A percentile compares a stretch with the other conserved stretches of the same genome.
phyloP scores from a whole-genome alignment of 2,329 filamentous ascomycete species.

The Sclerotinia trifoliorum region DNA sequence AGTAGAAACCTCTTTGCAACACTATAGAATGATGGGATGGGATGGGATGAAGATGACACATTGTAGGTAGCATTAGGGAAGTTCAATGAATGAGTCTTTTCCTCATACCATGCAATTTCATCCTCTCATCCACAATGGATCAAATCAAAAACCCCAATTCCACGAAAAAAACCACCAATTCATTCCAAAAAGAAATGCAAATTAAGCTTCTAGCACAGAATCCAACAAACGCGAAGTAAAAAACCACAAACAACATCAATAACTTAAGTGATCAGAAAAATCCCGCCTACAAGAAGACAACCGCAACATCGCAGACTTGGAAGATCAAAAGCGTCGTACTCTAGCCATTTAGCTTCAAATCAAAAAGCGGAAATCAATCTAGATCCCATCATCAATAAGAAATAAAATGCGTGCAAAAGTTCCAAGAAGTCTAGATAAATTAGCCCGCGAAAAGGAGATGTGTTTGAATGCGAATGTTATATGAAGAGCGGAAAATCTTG shows the following conservation, averaged over 20 bases:
- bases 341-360: not conserved
- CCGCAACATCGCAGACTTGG: not conserved
- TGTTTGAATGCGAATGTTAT: not conserved
- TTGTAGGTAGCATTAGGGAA: not conserved
- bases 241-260: not conserved
- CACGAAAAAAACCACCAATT: not conserved
- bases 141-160: not conserved
- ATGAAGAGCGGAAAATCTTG: not conserved
- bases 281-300: not conserved
- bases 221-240: not conserved
- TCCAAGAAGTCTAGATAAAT: not conserved
- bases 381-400: not conserved
- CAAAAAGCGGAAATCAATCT: not conserved
- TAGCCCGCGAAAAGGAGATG: not conserved
- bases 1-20: not conserved
- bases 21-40: too few species aligned
- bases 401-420: not conserved
- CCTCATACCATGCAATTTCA: not conserved
- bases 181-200: not conserved
- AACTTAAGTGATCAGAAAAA: not conserved
- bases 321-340: not conserved
- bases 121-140: not conserved
- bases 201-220: slow-evolving; percentile 5
- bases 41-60: too few species aligned
- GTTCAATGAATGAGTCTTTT: not conserved